These are phyloP conservation scores for Solanum acaule DNA, from an alignment of 257 asterid genomes.

Conservation along the genomic window DNA sequence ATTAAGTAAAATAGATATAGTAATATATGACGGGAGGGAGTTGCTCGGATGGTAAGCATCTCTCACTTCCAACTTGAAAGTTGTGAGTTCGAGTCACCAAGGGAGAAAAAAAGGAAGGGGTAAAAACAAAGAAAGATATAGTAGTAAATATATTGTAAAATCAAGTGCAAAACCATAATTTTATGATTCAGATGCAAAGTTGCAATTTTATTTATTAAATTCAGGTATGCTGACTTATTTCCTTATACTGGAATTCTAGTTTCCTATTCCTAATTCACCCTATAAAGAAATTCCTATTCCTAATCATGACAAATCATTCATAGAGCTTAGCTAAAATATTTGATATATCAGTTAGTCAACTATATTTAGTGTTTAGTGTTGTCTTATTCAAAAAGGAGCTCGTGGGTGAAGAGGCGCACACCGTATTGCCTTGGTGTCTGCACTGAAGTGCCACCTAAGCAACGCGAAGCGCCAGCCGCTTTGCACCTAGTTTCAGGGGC, in stretches of 20 bases:
- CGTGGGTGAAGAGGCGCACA: background rate
- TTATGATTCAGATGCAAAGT: background rate
- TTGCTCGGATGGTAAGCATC: background rate
- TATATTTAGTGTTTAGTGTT: background rate
- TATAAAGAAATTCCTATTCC: background rate
- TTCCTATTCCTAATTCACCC: background rate
- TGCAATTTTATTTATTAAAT: background rate
- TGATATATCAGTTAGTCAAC: background rate
- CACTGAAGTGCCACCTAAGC: slow-evolving; percentile 2
- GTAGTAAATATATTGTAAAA: background rate
- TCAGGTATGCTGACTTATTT: background rate
- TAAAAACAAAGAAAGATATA: background rate
- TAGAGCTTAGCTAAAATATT: background rate
- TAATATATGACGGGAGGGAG: background rate
- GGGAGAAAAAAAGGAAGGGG: background rate
- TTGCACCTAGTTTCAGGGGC: slow-evolving; percentile 1
- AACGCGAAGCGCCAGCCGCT: background rate
- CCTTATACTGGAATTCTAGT: background rate
- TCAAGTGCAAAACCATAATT: background rate
- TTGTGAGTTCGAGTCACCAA: background rate
- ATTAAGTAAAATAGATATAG: background rate
- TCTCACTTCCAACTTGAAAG: background rate
- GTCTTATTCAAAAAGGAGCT: background rate
- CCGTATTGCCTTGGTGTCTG: background rate
- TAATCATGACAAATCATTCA: background rate